Evolutionary conservation across 2,329 filamentous ascomycete species (phyloP), one percentile per base, ranked within the genome.

Genomic region (Metarhizium sp.): DNA sequence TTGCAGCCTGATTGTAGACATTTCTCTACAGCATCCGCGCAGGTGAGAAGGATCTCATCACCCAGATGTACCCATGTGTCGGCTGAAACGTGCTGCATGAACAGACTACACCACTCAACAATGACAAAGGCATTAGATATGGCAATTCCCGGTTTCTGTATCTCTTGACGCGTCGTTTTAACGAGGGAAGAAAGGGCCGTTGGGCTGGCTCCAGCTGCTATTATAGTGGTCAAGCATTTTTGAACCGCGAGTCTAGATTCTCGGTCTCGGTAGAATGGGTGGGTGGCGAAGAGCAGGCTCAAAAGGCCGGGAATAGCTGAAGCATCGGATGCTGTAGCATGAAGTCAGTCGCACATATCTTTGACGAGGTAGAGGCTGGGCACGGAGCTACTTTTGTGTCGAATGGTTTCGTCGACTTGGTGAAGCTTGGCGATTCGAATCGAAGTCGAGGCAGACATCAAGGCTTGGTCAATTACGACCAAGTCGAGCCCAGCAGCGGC

Each of bases 221-320:
- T 78, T 61, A 92, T 77, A 52, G 83, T 78, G 60, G 78, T 75
- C 55, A 99, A 78, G 68, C 92, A 96, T 73, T 81, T 78, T 69
- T 96, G 88, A 36, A 91, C 90, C 42, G 90, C 90, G 63, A 85
- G 80, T 62, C 94, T 84, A 48, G 94, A 97, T 60, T 82, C 76
- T 64, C 92, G 85, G 73, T 99, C 94, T 71, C 85, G 75, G 71
- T 97, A 99, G 63, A 88, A 84, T 58, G 89, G 82, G 67, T 96
- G 91, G 52, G 92, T 96, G 68, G 84, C 84, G 73, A 97, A 92
- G 36, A 99, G 81, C 38, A 91, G 75, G 58, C 83, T 79, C 59
- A 95, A 74, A 53, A 94, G 70, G 57, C 71, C 69, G 52, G 77
- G 72, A 55, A 82, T 72, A 53, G 78, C 69, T 49, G 76, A 69